Conservation (phyloP, 306 rosid species). For the Prunus salicina region DNA sequence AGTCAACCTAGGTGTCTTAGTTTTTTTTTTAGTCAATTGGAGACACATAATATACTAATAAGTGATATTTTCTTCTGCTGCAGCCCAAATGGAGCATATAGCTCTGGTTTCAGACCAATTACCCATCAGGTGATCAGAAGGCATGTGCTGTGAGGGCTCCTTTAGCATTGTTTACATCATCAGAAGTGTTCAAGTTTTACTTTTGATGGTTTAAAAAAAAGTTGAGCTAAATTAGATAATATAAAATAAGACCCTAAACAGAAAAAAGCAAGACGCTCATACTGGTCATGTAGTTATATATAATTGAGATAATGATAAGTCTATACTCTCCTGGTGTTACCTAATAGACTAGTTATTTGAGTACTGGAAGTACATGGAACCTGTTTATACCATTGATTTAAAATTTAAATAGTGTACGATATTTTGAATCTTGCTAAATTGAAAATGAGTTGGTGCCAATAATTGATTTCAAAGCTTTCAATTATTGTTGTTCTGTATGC, state of each 20-base stretch:
- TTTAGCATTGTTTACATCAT: conserved; percentile 7
- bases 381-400: background rate
- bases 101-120: conserved; percentile 94
- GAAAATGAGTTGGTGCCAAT: background rate
- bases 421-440: background rate
- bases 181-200: background rate
- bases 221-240: background rate
- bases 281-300: background rate
- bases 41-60: background rate
- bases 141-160: conserved; percentile 33
- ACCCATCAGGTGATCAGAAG: conserved; percentile 95
- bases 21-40: background rate
- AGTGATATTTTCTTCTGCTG: conserved; percentile 23
- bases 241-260: background rate
- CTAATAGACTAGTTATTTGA: background rate
- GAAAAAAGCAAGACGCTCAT: background rate
- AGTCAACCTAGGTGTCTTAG: background rate
- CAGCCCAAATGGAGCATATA: conserved; percentile 96
- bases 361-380: background rate
- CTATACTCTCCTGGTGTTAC: background rate
- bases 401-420: background rate
- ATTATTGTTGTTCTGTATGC: background rate
- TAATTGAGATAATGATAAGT: background rate
- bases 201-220: background rate
- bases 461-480: background rate